These are phyloP conservation scores for Diaporthe citri DNA, from an alignment of 2,329 filamentous ascomycete genomes.

Conservation along the genomic window DNA sequence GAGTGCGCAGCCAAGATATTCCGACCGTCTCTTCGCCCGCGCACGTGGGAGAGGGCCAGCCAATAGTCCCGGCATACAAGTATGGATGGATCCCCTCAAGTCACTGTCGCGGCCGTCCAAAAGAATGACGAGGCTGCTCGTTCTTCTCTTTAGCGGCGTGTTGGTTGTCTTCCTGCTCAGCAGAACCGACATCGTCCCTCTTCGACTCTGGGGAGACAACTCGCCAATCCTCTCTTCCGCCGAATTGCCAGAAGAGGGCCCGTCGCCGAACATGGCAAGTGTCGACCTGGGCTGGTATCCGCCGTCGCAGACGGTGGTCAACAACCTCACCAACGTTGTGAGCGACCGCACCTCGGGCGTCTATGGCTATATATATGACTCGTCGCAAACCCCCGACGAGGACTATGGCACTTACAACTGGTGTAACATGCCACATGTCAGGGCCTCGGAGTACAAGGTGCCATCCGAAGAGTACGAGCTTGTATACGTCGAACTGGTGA, in stretches of 20 bases:
- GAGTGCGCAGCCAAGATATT: not conserved
- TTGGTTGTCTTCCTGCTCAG: constrained; percentile 20
- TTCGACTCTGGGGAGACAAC: constrained; percentile 12
- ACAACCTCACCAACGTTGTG: constrained; percentile 47
- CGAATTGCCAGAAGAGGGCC: not conserved
- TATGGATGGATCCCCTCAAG: constrained; percentile 39
- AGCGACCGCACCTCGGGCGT: constrained; percentile 62
- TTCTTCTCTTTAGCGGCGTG: constrained; percentile 22
- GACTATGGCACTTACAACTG: constrained; percentile 79
- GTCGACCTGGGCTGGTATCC: constrained; percentile 47
- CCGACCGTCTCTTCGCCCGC: not conserved
- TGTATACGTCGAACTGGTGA: constrained; percentile 80
- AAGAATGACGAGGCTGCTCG: constrained; percentile 30
- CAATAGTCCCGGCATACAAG: constrained; percentile 18
- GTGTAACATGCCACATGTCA: constrained; percentile 92
- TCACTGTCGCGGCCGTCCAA: constrained; percentile 22
- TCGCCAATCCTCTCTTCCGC: constrained; percentile 6
- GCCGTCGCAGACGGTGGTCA: constrained; percentile 45
- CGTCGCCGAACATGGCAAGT: constrained; percentile 24
- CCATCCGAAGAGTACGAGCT: constrained; percentile 70
- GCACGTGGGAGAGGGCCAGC: constrained; percentile 37
- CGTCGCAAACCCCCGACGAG: constrained; percentile 67
- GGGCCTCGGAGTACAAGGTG: constrained; percentile 72
- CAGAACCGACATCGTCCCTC: not conserved
- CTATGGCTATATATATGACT: constrained; percentile 81